Evolutionary conservation across 139 green algal species (phyloP), one percentile per base, ranked within the genome.

Genomic region (Pseudopediastrum boryanum): DNA sequence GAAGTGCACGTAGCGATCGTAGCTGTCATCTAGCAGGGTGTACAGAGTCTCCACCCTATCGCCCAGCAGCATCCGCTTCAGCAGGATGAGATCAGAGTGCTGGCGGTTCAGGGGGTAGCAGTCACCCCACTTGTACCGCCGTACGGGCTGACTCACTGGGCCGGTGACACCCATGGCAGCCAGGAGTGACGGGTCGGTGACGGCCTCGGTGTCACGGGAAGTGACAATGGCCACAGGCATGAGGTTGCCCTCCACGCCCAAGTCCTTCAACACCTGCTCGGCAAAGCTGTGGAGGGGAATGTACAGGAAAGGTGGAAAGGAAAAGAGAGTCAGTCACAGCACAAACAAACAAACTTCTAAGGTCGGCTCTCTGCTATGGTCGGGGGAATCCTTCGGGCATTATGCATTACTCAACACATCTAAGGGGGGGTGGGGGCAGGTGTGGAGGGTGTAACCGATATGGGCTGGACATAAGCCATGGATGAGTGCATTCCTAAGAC

Each of bases 41-140:
- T 78, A 78, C 71, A 78, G 56, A 27, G 27, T 61, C 71, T 78
- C 52, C 10, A 68, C 51, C 27, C 38, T 41, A 41, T 78, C 71
- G 35, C 71, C 71, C 51, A 78, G 71, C 71, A 78, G 71, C 71
- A 78, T 54, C 13, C 71, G 71, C 54, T 78, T 78, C 7, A 78
- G 71, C n/a, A 69, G n/a, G 42, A 78, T 68, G 0, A 78, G 71
- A 41, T 78, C 71, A 56, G 12, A n/a, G 71, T 78, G 71, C 23
- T 39, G 36, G 54, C 71, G 71, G 52, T 69, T 68, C 56, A 78
- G 54, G 21, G 71, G 71, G 54, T 78, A 77, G 52, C 59, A 66
- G 4, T 27, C 38, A 21, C 71, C 71, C 71, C 71, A 78, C 19
- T 23, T 33, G 71, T 52, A 77, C 12, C 33, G 31, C 31, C 63